phyloP scores from a whole-genome alignment of 129 eudicot species.

The Lactuca saligna region DNA sequence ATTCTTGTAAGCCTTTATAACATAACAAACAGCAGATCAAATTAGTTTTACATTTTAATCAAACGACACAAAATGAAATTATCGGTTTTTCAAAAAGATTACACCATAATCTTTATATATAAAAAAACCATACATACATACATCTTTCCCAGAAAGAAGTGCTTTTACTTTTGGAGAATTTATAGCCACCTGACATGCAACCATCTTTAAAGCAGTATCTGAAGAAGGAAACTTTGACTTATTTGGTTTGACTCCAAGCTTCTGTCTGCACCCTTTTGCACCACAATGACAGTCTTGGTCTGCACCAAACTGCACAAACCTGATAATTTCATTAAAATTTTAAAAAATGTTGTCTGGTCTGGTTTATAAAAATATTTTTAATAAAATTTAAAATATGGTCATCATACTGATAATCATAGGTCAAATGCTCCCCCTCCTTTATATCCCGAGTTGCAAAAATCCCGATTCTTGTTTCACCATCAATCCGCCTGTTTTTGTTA shows the following conservation, averaged over 20 bases:
- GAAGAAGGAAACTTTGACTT: conserved; percentile 70
- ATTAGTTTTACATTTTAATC: conserved; percentile 32
- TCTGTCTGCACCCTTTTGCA: conserved; percentile 81
- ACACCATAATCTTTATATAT: too few relatives aligned
- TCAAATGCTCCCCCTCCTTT: conserved; percentile 86
- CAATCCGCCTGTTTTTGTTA: conserved; percentile 65
- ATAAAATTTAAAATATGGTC: background rate
- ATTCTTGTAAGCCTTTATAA: conserved; percentile 54
- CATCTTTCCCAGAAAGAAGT: conserved; percentile 48
- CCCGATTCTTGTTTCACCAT: conserved; percentile 97
- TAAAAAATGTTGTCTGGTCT: background rate
- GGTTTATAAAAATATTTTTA: too few relatives aligned
- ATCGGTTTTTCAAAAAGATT: too few relatives aligned
- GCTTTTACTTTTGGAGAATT: conserved; percentile 62
- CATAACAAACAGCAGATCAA: conserved; percentile 13
- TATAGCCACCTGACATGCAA: conserved; percentile 79
- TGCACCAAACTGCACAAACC: conserved; percentile 99
- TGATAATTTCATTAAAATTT: conserved; percentile 24
- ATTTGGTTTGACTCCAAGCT: conserved; percentile 90
- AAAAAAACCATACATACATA: conserved; percentile 29
- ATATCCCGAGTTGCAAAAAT: conserved; percentile 90
- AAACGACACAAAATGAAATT: background rate
- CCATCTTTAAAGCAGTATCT: conserved; percentile 74
- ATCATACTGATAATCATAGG: conserved; percentile 96
- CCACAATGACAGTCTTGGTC: conserved; percentile 99